phyloP scores from a whole-genome alignment of 2,329 filamentous ascomycete genomes.

The Anisogramma anomala region DNA sequence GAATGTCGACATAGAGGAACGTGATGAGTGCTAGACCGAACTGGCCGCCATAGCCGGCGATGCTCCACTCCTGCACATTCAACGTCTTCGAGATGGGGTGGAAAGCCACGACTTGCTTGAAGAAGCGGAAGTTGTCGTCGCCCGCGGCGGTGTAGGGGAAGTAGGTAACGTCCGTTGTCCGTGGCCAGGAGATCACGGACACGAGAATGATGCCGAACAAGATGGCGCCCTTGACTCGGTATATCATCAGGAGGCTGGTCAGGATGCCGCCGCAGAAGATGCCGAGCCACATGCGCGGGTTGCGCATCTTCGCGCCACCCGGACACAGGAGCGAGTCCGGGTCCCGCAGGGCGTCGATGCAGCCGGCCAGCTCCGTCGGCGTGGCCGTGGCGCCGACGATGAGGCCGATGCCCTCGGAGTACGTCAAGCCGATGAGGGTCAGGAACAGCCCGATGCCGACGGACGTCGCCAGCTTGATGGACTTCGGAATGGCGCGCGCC shows the following conservation, averaged over 20 bases:
- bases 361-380: conserved; percentile 66
- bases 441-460: conserved; percentile 79
- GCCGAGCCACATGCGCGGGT: conserved; percentile 74
- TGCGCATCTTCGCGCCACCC: conserved; percentile 61
- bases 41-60: conserved; percentile 56
- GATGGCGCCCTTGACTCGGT: conserved; percentile 76
- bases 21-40: conserved; percentile 79
- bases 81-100: conserved; percentile 62
- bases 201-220: conserved; percentile 75
- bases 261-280: conserved; percentile 78
- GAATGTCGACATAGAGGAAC: conserved; percentile 82
- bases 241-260: conserved; percentile 72
- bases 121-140: conserved; percentile 67
- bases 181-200: conserved; percentile 80
- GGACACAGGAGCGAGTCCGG: conserved; percentile 46
- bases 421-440: conserved; percentile 64
- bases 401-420: conserved; percentile 70
- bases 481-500: conserved; percentile 67
- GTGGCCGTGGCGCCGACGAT: conserved; percentile 57
- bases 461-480: conserved; percentile 77
- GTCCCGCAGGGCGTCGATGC: conserved; percentile 34
- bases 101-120: conserved; percentile 78
- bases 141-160: conserved; percentile 65
- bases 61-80: conserved; percentile 61
- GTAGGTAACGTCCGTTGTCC: conserved; percentile 63